A percentile compares a stretch with the other conserved stretches of the same genome.
phyloP scores from a whole-genome alignment of 306 rosid species.

The Quercus robur region DNA sequence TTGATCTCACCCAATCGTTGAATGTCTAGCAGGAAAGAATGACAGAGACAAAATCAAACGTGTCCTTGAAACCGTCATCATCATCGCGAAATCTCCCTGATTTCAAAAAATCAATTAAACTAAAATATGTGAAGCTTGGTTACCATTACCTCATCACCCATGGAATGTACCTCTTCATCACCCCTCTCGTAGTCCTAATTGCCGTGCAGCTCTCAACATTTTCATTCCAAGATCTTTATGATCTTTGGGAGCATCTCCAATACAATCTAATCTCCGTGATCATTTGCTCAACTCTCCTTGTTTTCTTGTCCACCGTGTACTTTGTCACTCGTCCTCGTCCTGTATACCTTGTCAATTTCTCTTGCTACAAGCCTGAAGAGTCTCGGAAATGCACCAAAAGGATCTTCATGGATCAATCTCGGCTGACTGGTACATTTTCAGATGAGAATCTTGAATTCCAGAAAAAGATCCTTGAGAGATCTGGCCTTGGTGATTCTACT shows the following conservation, averaged over 20 bases:
- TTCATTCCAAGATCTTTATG: constrained; percentile 59
- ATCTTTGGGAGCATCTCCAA: constrained; percentile 82
- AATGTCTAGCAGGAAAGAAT: constrained; percentile 46
- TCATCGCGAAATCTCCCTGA: constrained; percentile 73
- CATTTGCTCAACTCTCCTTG: constrained; percentile 73
- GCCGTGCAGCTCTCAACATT: constrained; percentile 75
- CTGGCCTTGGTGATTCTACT: constrained; percentile 81
- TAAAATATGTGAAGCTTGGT: constrained; percentile 89
- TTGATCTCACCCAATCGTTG: constrained; percentile 10
- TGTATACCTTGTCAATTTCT: constrained; percentile 72
- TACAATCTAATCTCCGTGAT: constrained; percentile 67
- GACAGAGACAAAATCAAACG: constrained; percentile 45
- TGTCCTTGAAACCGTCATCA: constrained; percentile 46
- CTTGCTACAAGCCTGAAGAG: constrained; percentile 90
- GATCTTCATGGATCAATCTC: constrained; percentile 72
- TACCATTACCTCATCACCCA: constrained; percentile 85
- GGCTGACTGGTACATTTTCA: constrained; percentile 52
- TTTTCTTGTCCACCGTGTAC: constrained; percentile 72
- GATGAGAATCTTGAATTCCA: constrained; percentile 74
- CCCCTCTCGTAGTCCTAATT: constrained; percentile 59
- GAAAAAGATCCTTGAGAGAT: constrained; percentile 82
- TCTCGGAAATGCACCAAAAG: constrained; percentile 67
- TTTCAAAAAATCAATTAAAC: constrained; percentile 73
- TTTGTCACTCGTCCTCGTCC: constrained; percentile 75
- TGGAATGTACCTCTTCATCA: constrained; percentile 78